Evolutionary conservation across 169 alveolate genomes (phyloP), one percentile per base, ranked within the genome.

Genomic region (Plasmodium falciparum): DNA sequence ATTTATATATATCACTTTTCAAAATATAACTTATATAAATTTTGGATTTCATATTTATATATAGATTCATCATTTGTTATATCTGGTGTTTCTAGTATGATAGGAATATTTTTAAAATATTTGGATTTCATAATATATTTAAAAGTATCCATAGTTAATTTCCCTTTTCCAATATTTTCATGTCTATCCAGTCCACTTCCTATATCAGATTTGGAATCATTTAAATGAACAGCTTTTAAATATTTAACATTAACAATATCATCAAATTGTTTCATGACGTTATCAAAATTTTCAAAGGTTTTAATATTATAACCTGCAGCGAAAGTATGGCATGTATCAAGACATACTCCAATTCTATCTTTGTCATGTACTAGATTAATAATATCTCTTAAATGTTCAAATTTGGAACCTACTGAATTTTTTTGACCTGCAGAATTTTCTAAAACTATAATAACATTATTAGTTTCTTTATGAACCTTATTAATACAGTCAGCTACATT

Each of bases 351-450:
- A 12, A 96, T 97, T 61, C 98, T 92, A 11, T 88, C 89, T 74
- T 96, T 96, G 75, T 95, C 93, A 52, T 96, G 91, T 11, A 96
- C 92, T 70, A 63, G 94, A 9, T 47, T 71, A 45, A 96, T 95
- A 54, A 96, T 95, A 50, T 96, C 96, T 29, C 96, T 75, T 63
- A 96, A 86, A 73, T 96, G 97, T 89, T 96, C 97, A 90, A 96
- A 96, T 75, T 89, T 95, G 66, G 97, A 95, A 43, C 98, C 98
- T 0, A 96, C 75, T 3, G 95, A 96, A 70, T 96, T 95, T 91
- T 96, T 96, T 80, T 95, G 97, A 8, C 97, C 98, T 8, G 98
- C 98, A 59, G 97, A 95, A 74, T 96, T 96, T 92, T 96, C 98
- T 66, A 96, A 71, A 3, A 96, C 97, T 33, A 96, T 93, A 1